A percentile compares a stretch with the other conserved stretches of the same genome.
These are phyloP conservation scores for Fusarium sp. DNA, from an alignment of 2,329 filamentous ascomycete species.

Conservation along the genomic window DNA sequence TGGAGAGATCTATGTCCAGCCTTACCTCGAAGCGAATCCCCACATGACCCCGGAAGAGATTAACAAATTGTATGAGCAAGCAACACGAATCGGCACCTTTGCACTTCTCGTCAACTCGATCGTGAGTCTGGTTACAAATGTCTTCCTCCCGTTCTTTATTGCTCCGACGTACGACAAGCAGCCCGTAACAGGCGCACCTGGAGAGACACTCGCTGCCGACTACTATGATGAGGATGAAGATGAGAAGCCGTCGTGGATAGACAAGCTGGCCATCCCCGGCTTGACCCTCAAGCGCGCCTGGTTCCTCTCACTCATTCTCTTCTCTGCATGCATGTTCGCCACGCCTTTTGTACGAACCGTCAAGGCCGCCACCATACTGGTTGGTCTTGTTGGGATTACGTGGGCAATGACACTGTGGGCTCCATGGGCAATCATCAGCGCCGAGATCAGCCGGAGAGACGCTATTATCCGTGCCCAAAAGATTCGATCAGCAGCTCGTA, in stretches of 20 bases:
- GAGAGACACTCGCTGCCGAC: conserved; percentile 44
- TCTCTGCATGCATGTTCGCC: conserved; percentile 80
- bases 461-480: conserved; percentile 58
- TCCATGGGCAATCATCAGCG: conserved; percentile 92
- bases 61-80: conserved; percentile 81
- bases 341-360: conserved; percentile 81
- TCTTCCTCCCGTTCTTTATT: conserved; percentile 86
- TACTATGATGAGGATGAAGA: conserved; percentile 47
- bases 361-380: conserved; percentile 75
- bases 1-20: conserved; percentile 90
- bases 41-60: conserved; percentile 80
- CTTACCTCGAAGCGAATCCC: conserved; percentile 78
- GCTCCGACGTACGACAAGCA: conserved; percentile 76
- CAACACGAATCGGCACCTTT: conserved; percentile 87
- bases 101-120: conserved; percentile 89
- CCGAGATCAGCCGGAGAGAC: conserved; percentile 87
- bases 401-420: conserved; percentile 96
- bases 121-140: conserved; percentile 81
- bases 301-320: conserved; percentile 86
- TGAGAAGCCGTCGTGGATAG: conserved; percentile 57
- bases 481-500: conserved; percentile 35
- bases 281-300: conserved; percentile 89
- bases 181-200: conserved; percentile 46
- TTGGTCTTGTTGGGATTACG: conserved; percentile 84
- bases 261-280: conserved; percentile 76